phyloP scores from a whole-genome alignment of 1,139 yeast species.

The Geotrichum reessii region DNA sequence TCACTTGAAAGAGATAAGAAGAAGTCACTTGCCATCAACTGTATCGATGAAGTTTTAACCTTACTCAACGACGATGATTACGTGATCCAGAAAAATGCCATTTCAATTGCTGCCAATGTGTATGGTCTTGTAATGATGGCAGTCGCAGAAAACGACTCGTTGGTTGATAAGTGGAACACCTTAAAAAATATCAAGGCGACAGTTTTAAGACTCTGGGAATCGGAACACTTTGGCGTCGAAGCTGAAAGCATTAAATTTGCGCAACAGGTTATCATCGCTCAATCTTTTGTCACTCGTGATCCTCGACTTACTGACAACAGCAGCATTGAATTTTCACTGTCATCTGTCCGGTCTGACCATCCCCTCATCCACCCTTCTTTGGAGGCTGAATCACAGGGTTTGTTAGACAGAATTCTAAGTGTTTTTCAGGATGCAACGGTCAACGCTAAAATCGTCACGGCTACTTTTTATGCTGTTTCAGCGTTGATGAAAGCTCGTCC shows the following conservation, averaged over 20 bases:
- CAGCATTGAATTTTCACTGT: slow-evolving; percentile 47
- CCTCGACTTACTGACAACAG: slow-evolving; percentile 32
- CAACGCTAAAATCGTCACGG: slow-evolving; percentile 29
- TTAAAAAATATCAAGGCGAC: slow-evolving; percentile 31
- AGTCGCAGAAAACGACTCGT: slow-evolving; percentile 29
- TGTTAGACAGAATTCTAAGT: slow-evolving; percentile 59
- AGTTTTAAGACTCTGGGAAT: slow-evolving; percentile 35
- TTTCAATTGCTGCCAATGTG: slow-evolving; percentile 33
- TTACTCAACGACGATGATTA: slow-evolving; percentile 29
- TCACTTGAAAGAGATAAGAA: slow-evolving; percentile 29
- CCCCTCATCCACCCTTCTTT: slow-evolving; percentile 55
- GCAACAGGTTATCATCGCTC: slow-evolving; percentile 63
- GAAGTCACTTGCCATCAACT: slow-evolving; percentile 31
- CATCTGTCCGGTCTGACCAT: slow-evolving; percentile 58
- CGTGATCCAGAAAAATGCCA: slow-evolving; percentile 31
- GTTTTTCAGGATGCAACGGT: slow-evolving; percentile 44
- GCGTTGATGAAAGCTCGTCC: slow-evolving; percentile 36
- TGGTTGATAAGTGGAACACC: slow-evolving; percentile 31
- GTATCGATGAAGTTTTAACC: slow-evolving; percentile 31
- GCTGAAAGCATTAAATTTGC: slow-evolving; percentile 68
- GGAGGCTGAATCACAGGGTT: slow-evolving; percentile 66
- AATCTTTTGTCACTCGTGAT: slow-evolving; percentile 47
- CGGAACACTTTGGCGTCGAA: slow-evolving; percentile 40
- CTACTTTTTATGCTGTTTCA: slow-evolving; percentile 37
- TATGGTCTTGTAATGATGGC: slow-evolving; percentile 35